phyloP scores from a whole-genome alignment of 495 filamentous ascomycete genomes.

The Podospora sp. region DNA sequence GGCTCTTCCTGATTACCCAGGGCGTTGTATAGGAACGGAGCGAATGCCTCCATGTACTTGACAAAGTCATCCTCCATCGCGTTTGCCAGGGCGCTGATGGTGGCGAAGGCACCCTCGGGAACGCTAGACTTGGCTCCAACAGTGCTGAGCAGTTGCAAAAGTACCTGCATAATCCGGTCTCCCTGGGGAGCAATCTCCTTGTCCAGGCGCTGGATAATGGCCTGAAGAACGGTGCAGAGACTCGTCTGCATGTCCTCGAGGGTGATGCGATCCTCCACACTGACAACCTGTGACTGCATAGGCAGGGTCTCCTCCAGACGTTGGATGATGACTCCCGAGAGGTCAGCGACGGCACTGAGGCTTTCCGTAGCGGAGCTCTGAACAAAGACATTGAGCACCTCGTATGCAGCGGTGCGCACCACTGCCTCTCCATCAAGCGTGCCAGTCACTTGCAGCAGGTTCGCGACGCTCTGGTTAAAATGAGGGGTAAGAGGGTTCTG shows the following conservation, averaged over 20 bases:
- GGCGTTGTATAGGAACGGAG: slow-evolving; percentile 87
- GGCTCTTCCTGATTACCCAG: slow-evolving; percentile 95
- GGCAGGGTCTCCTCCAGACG: slow-evolving; percentile 87
- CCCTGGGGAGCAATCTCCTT: slow-evolving; percentile 87
- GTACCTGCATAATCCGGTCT: slow-evolving; percentile 87
- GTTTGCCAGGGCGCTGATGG: slow-evolving; percentile 81
- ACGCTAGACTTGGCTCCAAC: slow-evolving; percentile 87
- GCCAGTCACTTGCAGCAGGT: slow-evolving; percentile 82
- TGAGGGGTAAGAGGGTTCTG: slow-evolving; percentile 86
- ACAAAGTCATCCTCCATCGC: slow-evolving; percentile 88
- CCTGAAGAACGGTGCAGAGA: slow-evolving; percentile 83
- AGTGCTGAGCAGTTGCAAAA: slow-evolving; percentile 78
- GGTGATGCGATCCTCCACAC: slow-evolving; percentile 90
- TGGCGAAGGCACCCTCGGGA: slow-evolving; percentile 88
- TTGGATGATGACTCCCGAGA: slow-evolving; percentile 83
- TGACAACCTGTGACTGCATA: slow-evolving; percentile 93
- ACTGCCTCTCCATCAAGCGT: slow-evolving; percentile 81
- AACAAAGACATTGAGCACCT: slow-evolving; percentile 93
- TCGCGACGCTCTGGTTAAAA: slow-evolving; percentile 89
- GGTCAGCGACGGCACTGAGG: slow-evolving; percentile 72
- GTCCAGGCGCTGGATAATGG: slow-evolving; percentile 90
- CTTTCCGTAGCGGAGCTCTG: slow-evolving; percentile 85
- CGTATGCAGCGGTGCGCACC: slow-evolving; percentile 97
- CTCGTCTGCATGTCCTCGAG: slow-evolving; percentile 98
- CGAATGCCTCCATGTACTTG: slow-evolving; percentile 95